A percentile compares a stretch with the other conserved stretches of the same genome.
Evolutionary conservation across 139 green algal genomes (phyloP).

Genomic region (Limnomonas spitsbergensis): DNA sequence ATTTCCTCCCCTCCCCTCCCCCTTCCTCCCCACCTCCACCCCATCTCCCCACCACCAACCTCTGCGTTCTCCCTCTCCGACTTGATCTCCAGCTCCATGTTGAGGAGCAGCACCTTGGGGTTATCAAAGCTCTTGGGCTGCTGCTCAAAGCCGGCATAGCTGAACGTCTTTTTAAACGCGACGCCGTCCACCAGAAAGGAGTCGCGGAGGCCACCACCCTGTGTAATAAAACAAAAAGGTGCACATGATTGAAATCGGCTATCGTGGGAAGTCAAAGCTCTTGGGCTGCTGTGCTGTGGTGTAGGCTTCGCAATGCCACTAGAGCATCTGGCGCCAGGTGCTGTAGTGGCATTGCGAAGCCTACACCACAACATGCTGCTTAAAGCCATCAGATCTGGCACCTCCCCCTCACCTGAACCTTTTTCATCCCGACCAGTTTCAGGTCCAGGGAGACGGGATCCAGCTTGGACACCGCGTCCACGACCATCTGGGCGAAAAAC

Average conservation of each 20-base stretch:
- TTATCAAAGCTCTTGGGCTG: constrained; percentile 84
- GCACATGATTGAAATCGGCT: too few relatives aligned
- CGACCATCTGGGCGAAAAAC: constrained; percentile 96
- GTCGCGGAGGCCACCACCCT: constrained; percentile 88
- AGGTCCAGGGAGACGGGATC: constrained; percentile 80
- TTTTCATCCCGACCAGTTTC: constrained; percentile 36
- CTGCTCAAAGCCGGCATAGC: constrained; percentile 99
- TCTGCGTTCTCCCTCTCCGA: constrained; percentile 20
- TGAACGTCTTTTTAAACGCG: constrained; percentile 99
- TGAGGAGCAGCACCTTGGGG: constrained; percentile 94
- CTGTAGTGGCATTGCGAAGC: too few relatives aligned
- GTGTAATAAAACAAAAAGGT: too few relatives aligned
- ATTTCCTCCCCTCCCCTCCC: too few relatives aligned
- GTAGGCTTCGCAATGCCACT: too few relatives aligned
- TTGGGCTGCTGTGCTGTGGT: too few relatives aligned
- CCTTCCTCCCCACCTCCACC: too few relatives aligned
- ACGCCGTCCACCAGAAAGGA: constrained; percentile 97
- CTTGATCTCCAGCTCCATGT: constrained; percentile 99
- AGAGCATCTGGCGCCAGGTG: too few relatives aligned
- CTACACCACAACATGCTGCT: too few relatives aligned
- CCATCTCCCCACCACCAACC: neutral
- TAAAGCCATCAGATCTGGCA: too few relatives aligned
- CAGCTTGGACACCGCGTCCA: constrained; percentile 87
- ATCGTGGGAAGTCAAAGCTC: too few relatives aligned
- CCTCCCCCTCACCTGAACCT: constrained; percentile 11